Base-by-base conservation (phyloP, 2,329 filamentous ascomycete genomes). In the Colletotrichum sp. region DNA sequence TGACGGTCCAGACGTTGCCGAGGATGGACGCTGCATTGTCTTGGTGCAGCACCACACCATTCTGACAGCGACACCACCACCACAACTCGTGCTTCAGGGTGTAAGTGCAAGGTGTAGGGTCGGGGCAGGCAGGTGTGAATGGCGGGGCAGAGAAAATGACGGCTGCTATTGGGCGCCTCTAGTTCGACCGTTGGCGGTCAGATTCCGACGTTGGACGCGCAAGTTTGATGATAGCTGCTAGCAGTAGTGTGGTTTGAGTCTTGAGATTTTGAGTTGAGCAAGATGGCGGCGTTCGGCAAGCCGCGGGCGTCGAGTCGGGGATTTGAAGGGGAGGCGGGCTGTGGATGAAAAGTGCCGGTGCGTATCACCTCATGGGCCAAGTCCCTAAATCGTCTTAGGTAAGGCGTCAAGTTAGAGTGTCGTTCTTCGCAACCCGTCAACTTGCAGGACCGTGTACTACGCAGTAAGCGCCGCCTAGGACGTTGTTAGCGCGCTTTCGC, bases 401-500 rank as follows among this genome's bases (percentile, higher is more conserved):
- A 66, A 74, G 48, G 71, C 67, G 67, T 34, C 62, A 36, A 43
- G 32, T 28, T 61, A 22, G 39, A 36, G 39, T 55, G 27, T 70
- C 56, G 27, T 30, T 60, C 30, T 68, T 68, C 52, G 34, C 34
- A 39, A 56, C 27, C 36, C 61, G 62, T 43, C 61, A 30, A 43
- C 55, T 43, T 52, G 36, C 61, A 43, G 22, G 36, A 62, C n/a
- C 18, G 52, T 36, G 43, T 22, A 22, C 22, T 22, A 22, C 22
- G 22, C 22, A 22, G 22, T 62, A 67, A 72, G 69, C 69, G 69
- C 68, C 48, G 60, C 55, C 62, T 48, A 58, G 32, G 48, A 65
- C 58, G n/a, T 48, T 34, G 15, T 67, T 67, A 48, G 73, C 73
- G 73, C 62, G 62, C 55, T 67, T 66, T 70, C 39, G 28, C 62